Conservation (phyloP, 2,329 filamentous ascomycete genomes). For the Paramyrothecium sp. region DNA sequence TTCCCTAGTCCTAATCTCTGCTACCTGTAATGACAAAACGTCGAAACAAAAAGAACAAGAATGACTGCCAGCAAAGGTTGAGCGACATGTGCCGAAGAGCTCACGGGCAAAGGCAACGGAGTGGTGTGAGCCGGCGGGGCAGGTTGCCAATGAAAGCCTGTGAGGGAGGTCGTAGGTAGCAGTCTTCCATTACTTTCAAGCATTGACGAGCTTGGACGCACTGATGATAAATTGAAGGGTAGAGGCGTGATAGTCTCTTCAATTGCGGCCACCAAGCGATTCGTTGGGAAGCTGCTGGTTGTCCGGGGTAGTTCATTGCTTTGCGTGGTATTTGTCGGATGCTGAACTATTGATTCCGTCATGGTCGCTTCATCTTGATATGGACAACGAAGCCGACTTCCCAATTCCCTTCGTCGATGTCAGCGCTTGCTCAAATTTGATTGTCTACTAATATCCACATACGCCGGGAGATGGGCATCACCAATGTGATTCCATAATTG, state of each 20-base stretch:
- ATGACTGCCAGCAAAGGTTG: neutral
- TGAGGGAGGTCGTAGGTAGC: neutral
- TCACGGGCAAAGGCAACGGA: neutral
- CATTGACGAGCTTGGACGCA: neutral
- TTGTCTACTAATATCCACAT: neutral
- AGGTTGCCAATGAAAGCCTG: neutral
- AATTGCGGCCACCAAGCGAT: neutral
- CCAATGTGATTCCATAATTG: neutral
- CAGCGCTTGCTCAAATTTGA: neutral
- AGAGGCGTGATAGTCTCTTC: neutral
- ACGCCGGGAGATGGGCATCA: neutral
- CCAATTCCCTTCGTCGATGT: neutral
- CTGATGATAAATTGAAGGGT: neutral
- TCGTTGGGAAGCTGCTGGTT: neutral
- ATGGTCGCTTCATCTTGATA: neutral
- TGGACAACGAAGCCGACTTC: neutral
- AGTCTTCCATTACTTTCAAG: neutral
- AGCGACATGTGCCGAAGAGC: neutral
- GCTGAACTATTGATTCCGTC: neutral
- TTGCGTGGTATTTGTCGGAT: neutral
- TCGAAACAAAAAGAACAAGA: neutral
- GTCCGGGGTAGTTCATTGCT: neutral
- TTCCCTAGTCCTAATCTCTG: too few species aligned
- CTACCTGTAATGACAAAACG: neutral
- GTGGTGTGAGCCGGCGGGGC: neutral